These are phyloP conservation scores for Posidonia australis DNA, from an alignment of 106 monocot species.

Conservation along the genomic window DNA sequence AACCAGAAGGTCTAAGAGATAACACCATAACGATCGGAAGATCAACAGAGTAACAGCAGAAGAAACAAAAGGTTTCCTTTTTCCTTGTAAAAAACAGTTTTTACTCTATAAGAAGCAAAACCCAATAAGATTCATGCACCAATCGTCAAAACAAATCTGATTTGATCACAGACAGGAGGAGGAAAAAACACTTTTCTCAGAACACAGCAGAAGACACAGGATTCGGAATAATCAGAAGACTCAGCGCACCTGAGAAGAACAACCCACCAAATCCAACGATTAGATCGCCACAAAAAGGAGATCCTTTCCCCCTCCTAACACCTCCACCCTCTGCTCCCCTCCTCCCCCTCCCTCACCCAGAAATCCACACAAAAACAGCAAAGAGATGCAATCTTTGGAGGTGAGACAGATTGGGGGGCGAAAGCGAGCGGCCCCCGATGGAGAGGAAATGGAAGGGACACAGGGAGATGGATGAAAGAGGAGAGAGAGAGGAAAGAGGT, in stretches of 20 bases:
- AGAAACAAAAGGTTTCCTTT: background rate
- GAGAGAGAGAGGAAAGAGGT: background rate
- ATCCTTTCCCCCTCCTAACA: background rate
- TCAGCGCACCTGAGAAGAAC: background rate
- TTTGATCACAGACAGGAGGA: background rate
- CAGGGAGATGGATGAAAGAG: background rate
- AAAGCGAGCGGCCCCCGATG: background rate
- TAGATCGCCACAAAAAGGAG: background rate
- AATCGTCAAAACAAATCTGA: background rate
- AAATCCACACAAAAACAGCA: background rate
- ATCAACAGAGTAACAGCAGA: background rate
- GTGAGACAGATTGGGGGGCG: background rate
- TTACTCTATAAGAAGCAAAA: background rate
- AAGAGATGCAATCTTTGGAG: background rate
- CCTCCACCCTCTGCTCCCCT: slow-evolving; percentile 1
- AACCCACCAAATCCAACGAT: background rate
- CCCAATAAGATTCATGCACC: background rate
- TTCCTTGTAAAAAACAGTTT: background rate
- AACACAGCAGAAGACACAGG: background rate
- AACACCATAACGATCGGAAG: background rate
- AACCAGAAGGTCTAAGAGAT: background rate
- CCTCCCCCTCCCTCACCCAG: background rate
- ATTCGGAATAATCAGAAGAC: background rate
- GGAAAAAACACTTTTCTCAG: background rate
- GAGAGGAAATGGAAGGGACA: background rate